Evolutionary conservation across 495 filamentous ascomycete genomes (phyloP), one percentile per base, ranked within the genome.

Genomic region (Ramalina intermedia): DNA sequence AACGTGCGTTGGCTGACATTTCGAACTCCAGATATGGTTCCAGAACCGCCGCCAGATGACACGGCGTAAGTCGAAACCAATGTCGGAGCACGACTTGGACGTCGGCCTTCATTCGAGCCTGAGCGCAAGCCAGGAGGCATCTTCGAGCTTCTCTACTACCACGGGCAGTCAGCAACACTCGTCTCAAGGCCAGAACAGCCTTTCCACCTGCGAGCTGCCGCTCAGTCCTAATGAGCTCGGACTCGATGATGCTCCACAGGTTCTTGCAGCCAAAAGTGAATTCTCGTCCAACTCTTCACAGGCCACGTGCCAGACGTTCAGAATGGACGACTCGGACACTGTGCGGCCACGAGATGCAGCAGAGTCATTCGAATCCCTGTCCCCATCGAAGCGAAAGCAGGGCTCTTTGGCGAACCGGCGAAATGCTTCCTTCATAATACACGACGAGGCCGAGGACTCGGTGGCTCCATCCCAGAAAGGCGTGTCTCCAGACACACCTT

Each of bases 31-130:
- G 91, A 95, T 99, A 56, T 99, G 93, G 93, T 99, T 99, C 66
- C 93, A 96, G 61, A 99, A 99, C 58, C 80, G 89, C 61, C 78
- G 93, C 52, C 93, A 99, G 62, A 94, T 88, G 66, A 82, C 88
- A 58, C 79, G 93, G 48, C 78, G 93, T 49, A 94, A 90, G 69
- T 84, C 87, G 47, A 83, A 86, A 52, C 91, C 91, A 23, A 70
- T 95, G 17, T 74, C 87, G 26, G 80, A 85, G 20, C 80, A 93
- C 58, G 87, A 94, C 63, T 75, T 93, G 24, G 70, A 77, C 12
- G 74, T 72, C 24, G 42, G 41, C 18, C 6, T 48, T 9, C 33
- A 20, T 35, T 53, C 56, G 18, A 56, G 54, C 41, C 53, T 54
- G 47, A 46, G 37, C 16, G 36, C 40, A 13, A 36, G 18, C 14